Base-by-base conservation (phyloP, 805 yeast genomes). In the Wickerhamomyces xylosicus region DNA sequence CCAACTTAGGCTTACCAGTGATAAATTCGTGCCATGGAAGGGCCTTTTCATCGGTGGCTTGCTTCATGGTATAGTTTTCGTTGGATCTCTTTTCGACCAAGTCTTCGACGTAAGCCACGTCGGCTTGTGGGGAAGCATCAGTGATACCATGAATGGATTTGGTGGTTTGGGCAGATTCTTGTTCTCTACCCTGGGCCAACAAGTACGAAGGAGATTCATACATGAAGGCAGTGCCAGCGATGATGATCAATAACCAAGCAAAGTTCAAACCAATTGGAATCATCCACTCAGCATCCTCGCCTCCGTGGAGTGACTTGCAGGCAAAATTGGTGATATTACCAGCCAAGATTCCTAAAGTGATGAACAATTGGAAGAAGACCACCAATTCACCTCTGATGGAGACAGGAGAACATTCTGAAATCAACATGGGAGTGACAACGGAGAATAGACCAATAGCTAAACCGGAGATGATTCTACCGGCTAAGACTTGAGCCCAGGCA, bases 371-470 rank as follows among this genome's bases (percentile, higher is more conserved):
- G 66, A 71, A 81, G 46, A 76, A 69, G 31, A 79, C 75, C 40
- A 80, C 85, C 49, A 79, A 66, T n/a, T 83, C 65, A 54, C 87
- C 87, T 72, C 87, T 74, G 37, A 79, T 63, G 37, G 67, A 69
- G 44, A 76, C 73, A 42, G 87, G 87, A 37, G 86, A 64, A 41
- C 76, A 67, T 56, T 81, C 89, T 34, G 80, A 67, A 49, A 79
- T 77, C 56, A 79, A 74, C 62, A 85, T 65, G 33, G 94, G 90
- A 25, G 82, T 83, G 41, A 80, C 66, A 33, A 87, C 85, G 16
- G 90, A 74, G 20, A 84, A 68, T 37, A 75, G 72, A 46, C 95
- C 95, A 43, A 85, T 83, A 37, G 86, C 84, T 10, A 81, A 48
- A 37, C 95, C 95, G 18, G 85, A 73, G 37, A 81, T 56, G 33